These are phyloP conservation scores for Chlorella sp. DNA, from an alignment of 139 green algal species.

Conservation along the genomic window DNA sequence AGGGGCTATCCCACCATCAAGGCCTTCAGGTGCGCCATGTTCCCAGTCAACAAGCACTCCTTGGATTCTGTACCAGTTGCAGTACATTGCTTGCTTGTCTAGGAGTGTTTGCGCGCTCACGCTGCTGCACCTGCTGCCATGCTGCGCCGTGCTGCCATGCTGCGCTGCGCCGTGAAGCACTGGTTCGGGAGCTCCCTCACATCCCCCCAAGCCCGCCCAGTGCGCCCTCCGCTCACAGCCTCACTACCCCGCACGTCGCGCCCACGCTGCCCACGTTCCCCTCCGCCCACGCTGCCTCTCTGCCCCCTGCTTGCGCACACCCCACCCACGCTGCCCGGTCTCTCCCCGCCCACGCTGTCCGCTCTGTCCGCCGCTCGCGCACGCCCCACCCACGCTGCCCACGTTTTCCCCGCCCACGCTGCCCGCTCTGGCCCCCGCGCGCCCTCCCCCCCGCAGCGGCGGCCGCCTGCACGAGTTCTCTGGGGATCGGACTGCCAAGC, in stretches of 20 bases:
- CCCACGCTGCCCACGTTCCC: too few relatives aligned
- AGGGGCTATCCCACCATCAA: conserved; percentile 87
- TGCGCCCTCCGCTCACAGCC: too few relatives aligned
- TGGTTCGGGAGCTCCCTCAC: too few relatives aligned
- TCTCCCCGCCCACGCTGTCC: neutral
- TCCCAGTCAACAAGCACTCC: neutral
- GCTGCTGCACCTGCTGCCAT: neutral
- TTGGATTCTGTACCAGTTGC: too few relatives aligned
- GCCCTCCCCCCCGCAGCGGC: conserved; percentile 32
- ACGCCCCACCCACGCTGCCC: too few relatives aligned
- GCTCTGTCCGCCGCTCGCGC: neutral
- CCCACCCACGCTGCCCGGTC: too few relatives aligned
- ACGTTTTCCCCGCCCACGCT: neutral
- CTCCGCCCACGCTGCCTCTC: too few relatives aligned
- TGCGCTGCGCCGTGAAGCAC: too few relatives aligned
- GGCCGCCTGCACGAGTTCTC: conserved; percentile 62
- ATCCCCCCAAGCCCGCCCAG: too few relatives aligned
- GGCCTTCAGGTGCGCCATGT: conserved; percentile 8
- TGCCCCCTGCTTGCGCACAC: neutral
- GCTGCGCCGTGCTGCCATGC: too few relatives aligned
- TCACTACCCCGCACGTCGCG: neutral
- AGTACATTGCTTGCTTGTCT: too few relatives aligned
- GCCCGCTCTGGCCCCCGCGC: neutral
- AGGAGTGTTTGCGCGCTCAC: too few relatives aligned
- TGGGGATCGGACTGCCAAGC: conserved; percentile 66